A percentile compares a stretch with the other conserved stretches of the same genome.
phyloP scores from a whole-genome alignment of 176 grass and related monocot genomes.

The Carex parvula region DNA sequence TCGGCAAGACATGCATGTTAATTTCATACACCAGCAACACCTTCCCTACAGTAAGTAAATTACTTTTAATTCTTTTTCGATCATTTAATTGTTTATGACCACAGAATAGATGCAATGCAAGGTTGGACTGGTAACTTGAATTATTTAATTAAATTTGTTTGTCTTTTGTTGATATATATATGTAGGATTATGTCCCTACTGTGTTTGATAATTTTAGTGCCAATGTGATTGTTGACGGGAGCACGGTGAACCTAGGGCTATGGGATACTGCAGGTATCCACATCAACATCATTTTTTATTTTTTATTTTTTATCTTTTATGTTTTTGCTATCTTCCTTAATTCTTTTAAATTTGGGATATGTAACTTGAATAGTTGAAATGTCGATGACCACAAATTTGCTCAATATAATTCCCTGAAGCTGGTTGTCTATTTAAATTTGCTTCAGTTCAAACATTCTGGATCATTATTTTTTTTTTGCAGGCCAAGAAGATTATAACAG shows the following conservation, averaged over 20 bases:
- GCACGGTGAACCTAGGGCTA: conserved; percentile 35
- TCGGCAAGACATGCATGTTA: conserved; percentile 56
- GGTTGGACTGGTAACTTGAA: neutral
- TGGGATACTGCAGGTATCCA: conserved; percentile 40
- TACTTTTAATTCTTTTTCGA: neutral
- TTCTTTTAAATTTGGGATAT: neutral
- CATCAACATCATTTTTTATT: neutral
- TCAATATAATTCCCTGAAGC: no score
- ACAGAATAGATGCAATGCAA: neutral
- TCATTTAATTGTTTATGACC: neutral
- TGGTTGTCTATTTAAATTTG: no score
- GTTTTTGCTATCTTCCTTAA: neutral
- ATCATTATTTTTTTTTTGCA: neutral
- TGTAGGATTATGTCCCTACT: conserved; percentile 40
- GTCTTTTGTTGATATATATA: neutral
- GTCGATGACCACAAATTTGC: neutral
- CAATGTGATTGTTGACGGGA: conserved; percentile 37
- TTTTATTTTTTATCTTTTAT: neutral
- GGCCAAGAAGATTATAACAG: conserved; percentile 41
- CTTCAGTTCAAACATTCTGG: neutral
- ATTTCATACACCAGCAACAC: conserved; percentile 59
- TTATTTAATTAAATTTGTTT: neutral
- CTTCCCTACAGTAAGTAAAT: conserved; percentile 47
- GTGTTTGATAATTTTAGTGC: conserved; percentile 45
- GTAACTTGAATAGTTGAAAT: neutral